Evolutionary conservation across 345 rosid species (phyloP), one percentile per base, ranked within the genome.

Genomic region (Bruguiera sexangula): DNA sequence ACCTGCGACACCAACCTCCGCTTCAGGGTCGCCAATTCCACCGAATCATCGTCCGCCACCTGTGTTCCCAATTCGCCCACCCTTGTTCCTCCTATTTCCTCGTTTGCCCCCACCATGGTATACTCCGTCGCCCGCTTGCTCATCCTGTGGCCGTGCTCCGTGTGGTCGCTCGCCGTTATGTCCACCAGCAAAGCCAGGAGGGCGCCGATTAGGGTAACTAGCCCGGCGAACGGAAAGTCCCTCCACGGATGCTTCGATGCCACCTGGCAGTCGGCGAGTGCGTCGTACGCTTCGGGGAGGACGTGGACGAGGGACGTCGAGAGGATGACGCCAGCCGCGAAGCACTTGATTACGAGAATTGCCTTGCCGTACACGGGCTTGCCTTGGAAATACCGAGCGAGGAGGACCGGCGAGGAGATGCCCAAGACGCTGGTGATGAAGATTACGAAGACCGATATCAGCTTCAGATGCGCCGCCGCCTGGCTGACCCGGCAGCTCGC

Each of bases 271-370:
- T 94, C 93, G 29, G 87, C 72, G 55, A 91, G 87, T 8, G 98
- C 82, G 37, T 34, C 84, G 72, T 73, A 94, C 22, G 97, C 98
- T 20, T 91, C 97, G 5, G 98, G 97, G 55, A 89, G 92, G 16
- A 91, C 97, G 73, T 94, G 98, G 71, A 94, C 97, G 0, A 94
- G 77, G 10, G 98, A 91, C 16, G 98, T 94, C 21, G 98, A 91
- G 69, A 94, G 91, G 54, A 94, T 91, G 1, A 94, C 98, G 0
- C 98, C 98, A 62, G 98, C 97, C 31, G 97, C 98, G 82, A 94
- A 94, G 81, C 97, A 89, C 78, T 94, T 94, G 60, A 94, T 86
- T 3, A 85, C 30, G 3, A 91, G 86, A 24, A 84, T 74, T 11
- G 93, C 86, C 74, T 83, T 86, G 65, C 88, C 95, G 79, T 94